Evolutionary conservation across 129 eudicot genomes (phyloP).

Genomic region (Scalesia atractyloides): DNA sequence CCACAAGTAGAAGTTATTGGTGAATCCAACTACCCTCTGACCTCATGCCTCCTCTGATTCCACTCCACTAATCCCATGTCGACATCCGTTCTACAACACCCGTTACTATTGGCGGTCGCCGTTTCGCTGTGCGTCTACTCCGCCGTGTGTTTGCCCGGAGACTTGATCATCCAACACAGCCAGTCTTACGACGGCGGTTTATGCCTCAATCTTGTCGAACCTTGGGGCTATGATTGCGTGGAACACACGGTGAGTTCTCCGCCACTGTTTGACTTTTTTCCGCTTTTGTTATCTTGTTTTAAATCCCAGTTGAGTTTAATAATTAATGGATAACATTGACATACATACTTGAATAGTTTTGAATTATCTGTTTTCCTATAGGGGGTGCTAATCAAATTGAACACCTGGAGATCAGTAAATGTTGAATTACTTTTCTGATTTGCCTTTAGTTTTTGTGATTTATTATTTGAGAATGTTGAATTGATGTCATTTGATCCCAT

Average conservation of each 20-base stretch:
- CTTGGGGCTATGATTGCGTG: constrained; percentile 75
- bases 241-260: constrained; percentile 67
- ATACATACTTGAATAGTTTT: constrained; percentile 4
- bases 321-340: background rate
- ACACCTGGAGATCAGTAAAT: background rate
- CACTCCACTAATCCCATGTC: constrained; percentile 7
- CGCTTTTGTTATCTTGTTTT: background rate
- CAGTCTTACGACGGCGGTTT: constrained; percentile 53
- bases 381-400: background rate
- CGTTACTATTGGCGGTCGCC: constrained; percentile 26
- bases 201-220: constrained; percentile 65
- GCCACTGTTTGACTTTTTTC: constrained; percentile 1
- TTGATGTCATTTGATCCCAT: background rate
- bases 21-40: constrained; percentile 30
- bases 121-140: constrained; percentile 28
- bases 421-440: constrained; percentile 7
- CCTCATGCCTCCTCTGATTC: background rate
- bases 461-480: background rate
- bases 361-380: background rate
- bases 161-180: constrained; percentile 33
- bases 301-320: background rate
- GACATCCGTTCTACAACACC: constrained; percentile 3
- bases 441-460: background rate
- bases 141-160: constrained; percentile 29
- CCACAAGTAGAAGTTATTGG: constrained; percentile 20